Percentiles rank a stretch among this genome's conserved stretches.
Evolutionary conservation across 2,329 filamentous ascomycete genomes (phyloP).

Genomic region (Colletotrichum graminicola): DNA sequence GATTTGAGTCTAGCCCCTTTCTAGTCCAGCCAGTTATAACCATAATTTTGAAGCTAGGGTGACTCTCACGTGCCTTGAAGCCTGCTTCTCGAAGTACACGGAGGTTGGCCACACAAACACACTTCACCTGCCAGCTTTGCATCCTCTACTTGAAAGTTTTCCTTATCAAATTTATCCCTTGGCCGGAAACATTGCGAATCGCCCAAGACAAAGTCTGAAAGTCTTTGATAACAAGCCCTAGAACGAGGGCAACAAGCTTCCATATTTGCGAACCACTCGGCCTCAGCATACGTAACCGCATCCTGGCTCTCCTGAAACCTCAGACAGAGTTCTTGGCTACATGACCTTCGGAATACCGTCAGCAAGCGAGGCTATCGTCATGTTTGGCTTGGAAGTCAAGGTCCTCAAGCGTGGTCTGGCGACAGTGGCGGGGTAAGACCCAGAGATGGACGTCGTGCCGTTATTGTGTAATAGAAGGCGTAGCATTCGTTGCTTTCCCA

Average conservation of each 20-base stretch:
- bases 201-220: not conserved
- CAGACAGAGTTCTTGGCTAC: not conserved
- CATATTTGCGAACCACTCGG: not conserved
- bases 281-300: not conserved
- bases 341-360: not conserved
- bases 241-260: not conserved
- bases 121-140: not conserved
- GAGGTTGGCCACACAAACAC: not conserved
- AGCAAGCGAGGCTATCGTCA: accelerated
- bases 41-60: not conserved
- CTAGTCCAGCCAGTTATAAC: not conserved
- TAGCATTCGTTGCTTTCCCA: conserved; percentile 10
- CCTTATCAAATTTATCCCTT: not conserved
- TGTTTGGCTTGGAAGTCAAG: not conserved
- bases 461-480: conserved; percentile 7
- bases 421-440: not conserved
- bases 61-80: not conserved
- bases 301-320: not conserved
- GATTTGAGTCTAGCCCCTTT: not conserved
- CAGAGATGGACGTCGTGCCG: not conserved
- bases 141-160: too few species aligned
- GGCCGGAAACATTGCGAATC: not conserved
- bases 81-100: not conserved
- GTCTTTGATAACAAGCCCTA: not conserved
- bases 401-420: not conserved